Base-by-base conservation (phyloP, 768 basidiomycete genomes). In the Russula abietina region DNA sequence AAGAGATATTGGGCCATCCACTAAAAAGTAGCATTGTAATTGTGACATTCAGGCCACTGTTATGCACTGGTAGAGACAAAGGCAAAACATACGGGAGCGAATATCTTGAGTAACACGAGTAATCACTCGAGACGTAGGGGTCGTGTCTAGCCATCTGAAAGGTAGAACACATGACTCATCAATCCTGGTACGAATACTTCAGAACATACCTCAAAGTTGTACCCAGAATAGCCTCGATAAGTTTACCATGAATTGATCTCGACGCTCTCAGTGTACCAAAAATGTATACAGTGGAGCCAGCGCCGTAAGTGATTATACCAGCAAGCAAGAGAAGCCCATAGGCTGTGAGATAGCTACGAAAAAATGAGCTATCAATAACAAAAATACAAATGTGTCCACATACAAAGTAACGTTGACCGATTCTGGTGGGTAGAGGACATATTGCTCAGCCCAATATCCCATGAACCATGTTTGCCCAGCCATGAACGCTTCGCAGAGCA, bases 41-140 rank as follows among this genome's bases (percentile, higher is more conserved):
- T 26, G 11, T 48, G 36, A 28, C 8, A 54, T 49, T 17, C 39
- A 22, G 45, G 16, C 17, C 45, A 26, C 4, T n/a, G n/a, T n/a
- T n/a, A n/a, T n/a, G 38, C 46, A 24, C 46, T 6, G 10, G 19
- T 14, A 3, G 38, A 38, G 33, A 45, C n/a, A 30, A 32, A n/a
- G 22, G 19, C 49, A 33, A n/a, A 5, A 45, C 70, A 28, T 60
- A 73, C 74, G 59, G 16, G 73, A 69, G 53, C 74, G 75, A 24
- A 88, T 85, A 69, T 89, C 87, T 58, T 85, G 81, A 1, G 87
- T 88, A 70, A 83, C 83, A 55, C 87, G 79, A 32, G 84, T 75
- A 46, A 88, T 82, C 55, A 90, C 81, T 4, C 87, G 81, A n/a
- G 80, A 80, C 0, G 76, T 76, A 0, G 81, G 81, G 1, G 79